Evolutionary conservation across 805 yeast species (phyloP).

Genomic region (Maudiozyma saulgeensis): DNA sequence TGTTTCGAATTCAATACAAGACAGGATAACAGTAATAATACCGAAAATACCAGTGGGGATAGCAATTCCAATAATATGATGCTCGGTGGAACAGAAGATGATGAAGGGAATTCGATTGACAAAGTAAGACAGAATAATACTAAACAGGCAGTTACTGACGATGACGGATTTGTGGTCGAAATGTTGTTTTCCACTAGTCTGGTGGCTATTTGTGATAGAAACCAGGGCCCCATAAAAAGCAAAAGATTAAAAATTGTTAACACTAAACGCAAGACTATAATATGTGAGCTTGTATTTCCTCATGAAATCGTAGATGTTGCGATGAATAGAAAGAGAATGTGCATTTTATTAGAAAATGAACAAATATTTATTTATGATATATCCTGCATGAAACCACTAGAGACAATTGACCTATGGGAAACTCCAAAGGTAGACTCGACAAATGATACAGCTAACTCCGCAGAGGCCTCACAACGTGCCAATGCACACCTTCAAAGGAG

Average conservation of each 20-base stretch:
- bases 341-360: slow-evolving; percentile 60
- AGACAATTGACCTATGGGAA: slow-evolving; percentile 44
- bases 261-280: slow-evolving; percentile 57
- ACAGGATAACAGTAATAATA: slow-evolving; percentile 6
- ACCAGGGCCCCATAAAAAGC: slow-evolving; percentile 51
- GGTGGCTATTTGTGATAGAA: slow-evolving; percentile 72
- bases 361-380: slow-evolving; percentile 86
- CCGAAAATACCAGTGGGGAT: background rate
- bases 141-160: background rate
- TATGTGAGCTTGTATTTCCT: slow-evolving; percentile 86
- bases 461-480: background rate
- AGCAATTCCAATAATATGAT: background rate
- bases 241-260: slow-evolving; percentile 57
- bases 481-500: background rate
- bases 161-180: slow-evolving; percentile 43
- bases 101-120: background rate
- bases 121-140: background rate
- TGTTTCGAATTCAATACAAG: slow-evolving; percentile 42
- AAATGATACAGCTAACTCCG: background rate
- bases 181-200: slow-evolving; percentile 87
- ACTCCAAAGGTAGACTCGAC: slow-evolving; percentile 5
- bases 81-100: background rate
- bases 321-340: slow-evolving; percentile 72
- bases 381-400: slow-evolving; percentile 75
- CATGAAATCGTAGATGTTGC: slow-evolving; percentile 60